phyloP scores from a whole-genome alignment of 2,329 filamentous ascomycete genomes.

The Hypoxylon sp. region DNA sequence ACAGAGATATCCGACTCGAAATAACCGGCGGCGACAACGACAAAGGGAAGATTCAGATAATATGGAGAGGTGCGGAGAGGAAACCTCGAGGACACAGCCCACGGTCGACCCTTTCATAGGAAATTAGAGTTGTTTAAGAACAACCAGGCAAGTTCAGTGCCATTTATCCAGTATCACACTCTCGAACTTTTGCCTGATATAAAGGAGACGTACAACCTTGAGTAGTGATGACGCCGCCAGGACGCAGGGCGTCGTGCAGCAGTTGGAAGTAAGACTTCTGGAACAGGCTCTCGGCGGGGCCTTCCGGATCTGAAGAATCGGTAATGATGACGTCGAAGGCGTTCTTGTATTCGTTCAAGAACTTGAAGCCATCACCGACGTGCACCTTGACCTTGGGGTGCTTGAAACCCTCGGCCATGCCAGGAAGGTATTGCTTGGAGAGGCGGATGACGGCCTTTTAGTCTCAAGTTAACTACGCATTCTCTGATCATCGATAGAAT shows the following conservation, averaged over 20 bases:
- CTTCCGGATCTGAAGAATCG: conserved; percentile 97
- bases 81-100: conserved; percentile 31
- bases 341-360: conserved; percentile 96
- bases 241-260: conserved; percentile 86
- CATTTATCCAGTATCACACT: conserved; percentile 36
- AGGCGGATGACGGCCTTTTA: conserved; percentile 88
- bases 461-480: conserved; percentile 5
- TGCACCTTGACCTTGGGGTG: conserved; percentile 95
- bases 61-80: conserved; percentile 25
- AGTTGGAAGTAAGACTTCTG: conserved; percentile 99
- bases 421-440: conserved; percentile 96
- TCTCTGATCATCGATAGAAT: background rate
- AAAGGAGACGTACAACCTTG: conserved; percentile 99
- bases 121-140: conserved; percentile 44
- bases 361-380: conserved; percentile 98
- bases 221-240: conserved; percentile 98
- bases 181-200: conserved; percentile 60
- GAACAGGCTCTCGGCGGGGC: conserved; percentile 95
- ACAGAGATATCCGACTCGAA: conserved; percentile 3
- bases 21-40: background rate
- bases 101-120: conserved; percentile 31
- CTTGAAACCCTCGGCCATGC: conserved; percentile 92
- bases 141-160: conserved; percentile 53
- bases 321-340: conserved; percentile 99
- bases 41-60: background rate